phyloP scores from a whole-genome alignment of 768 basidiomycete genomes.

The Collybia sp. region DNA sequence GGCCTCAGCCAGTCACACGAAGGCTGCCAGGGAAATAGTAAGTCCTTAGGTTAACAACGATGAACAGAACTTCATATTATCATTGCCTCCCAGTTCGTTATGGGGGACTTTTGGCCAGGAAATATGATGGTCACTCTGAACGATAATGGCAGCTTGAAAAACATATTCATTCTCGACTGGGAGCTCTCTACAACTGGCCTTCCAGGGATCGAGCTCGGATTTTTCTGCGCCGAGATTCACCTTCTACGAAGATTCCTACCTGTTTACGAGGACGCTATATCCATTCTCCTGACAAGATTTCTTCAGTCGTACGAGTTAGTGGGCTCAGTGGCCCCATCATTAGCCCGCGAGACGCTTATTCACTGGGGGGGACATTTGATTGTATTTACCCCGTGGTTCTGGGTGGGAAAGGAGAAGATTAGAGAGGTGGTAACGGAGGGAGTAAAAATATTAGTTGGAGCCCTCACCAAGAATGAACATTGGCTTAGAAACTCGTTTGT shows the following conservation, averaged over 20 bases:
- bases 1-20: constrained; percentile 22
- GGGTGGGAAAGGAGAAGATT: constrained; percentile 45
- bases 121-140: constrained; percentile 46
- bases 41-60: neutral
- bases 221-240: constrained; percentile 59
- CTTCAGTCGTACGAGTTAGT: constrained; percentile 36
- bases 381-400: constrained; percentile 44
- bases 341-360: constrained; percentile 29
- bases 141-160: constrained; percentile 27
- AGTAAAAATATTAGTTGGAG: constrained; percentile 34
- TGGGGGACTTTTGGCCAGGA: constrained; percentile 76
- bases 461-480: constrained; percentile 20
- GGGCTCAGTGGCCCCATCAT: constrained; percentile 17
- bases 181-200: constrained; percentile 55
- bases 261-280: constrained; percentile 27
- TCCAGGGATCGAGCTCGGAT: constrained; percentile 55
- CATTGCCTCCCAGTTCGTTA: constrained; percentile 30
- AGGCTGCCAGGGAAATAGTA: too few species aligned
- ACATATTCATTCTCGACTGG: constrained; percentile 58
- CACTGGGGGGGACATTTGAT: constrained; percentile 57
- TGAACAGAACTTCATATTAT: neutral
- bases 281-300: constrained; percentile 38
- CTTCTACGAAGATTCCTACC: constrained; percentile 44
- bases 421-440: constrained; percentile 49
- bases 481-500: constrained; percentile 22